Conservation (phyloP, 371 early-diverging fungal species). For the Circinella umbellata region DNA sequence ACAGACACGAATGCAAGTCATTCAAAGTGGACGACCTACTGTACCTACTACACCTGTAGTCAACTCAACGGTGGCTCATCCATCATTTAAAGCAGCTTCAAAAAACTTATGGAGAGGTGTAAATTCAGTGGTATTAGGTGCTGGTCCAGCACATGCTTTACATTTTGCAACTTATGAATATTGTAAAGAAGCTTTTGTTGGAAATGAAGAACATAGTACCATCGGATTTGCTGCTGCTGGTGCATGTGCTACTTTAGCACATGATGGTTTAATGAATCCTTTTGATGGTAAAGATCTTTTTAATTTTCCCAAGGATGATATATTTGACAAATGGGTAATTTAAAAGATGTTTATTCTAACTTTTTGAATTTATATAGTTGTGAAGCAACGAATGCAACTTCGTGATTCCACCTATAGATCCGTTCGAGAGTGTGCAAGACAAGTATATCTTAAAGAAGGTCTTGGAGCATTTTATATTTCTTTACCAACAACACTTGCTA, state of each 20-base stretch:
- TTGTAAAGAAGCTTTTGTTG: slow-evolving; percentile 65
- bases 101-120: slow-evolving; percentile 91
- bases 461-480: slow-evolving; percentile 89
- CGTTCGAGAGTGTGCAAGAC: slow-evolving; percentile 71
- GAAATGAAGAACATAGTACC: slow-evolving; percentile 60
- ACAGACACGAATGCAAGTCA: slow-evolving; percentile 56
- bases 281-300: slow-evolving; percentile 79
- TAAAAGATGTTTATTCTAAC: background rate
- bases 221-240: slow-evolving; percentile 83
- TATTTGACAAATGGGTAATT: background rate
- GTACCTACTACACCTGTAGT: slow-evolving; percentile 2
- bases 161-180: slow-evolving; percentile 96
- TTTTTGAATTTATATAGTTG: slow-evolving; percentile 50
- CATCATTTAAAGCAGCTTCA: slow-evolving; percentile 28
- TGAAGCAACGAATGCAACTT: slow-evolving; percentile 96
- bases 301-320: slow-evolving; percentile 32
- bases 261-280: slow-evolving; percentile 93
- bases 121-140: slow-evolving; percentile 88
- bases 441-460: slow-evolving; percentile 78
- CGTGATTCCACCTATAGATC: slow-evolving; percentile 67
- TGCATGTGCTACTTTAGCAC: slow-evolving; percentile 87
- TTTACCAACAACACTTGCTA: slow-evolving; percentile 89
- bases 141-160: slow-evolving; percentile 96
- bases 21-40: slow-evolving; percentile 25
- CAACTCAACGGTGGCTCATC: slow-evolving; percentile 8